A percentile compares a stretch with the other conserved stretches of the same genome.
Conservation (phyloP, 305 asterid species). For the Solanum chacoense region DNA sequence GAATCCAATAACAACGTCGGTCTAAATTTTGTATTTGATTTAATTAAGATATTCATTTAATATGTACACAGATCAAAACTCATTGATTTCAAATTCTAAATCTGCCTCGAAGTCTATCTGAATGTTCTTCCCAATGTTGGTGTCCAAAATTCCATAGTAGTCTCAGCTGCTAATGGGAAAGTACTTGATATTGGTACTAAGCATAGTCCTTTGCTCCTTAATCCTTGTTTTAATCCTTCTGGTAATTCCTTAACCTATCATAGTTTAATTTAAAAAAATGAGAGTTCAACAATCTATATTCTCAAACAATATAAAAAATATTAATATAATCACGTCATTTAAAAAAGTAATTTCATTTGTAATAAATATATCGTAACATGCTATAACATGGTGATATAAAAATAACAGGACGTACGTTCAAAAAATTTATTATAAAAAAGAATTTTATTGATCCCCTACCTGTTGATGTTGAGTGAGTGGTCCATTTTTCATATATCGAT, state of each 20-base stretch:
- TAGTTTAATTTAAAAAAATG: background rate
- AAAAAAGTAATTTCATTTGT: background rate
- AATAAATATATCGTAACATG: background rate
- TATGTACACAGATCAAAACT: background rate
- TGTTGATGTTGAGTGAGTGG: background rate
- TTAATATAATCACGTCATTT: background rate
- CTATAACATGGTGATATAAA: no score
- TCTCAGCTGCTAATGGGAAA: conserved; percentile 55
- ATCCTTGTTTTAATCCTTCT: conserved; percentile 31
- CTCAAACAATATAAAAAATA: background rate
- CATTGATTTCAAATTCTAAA: background rate
- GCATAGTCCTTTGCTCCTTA: conserved; percentile 60
- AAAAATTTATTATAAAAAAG: no score
- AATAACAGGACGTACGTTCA: background rate
- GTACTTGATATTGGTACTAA: conserved; percentile 79
- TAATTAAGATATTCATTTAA: background rate
- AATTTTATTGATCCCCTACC: background rate
- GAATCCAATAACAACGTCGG: background rate
- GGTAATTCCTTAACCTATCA: conserved; percentile 14
- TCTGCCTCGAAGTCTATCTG: background rate
- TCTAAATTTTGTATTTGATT: background rate
- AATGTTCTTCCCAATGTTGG: conserved; percentile 52
- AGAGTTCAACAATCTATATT: background rate
- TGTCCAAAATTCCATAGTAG: conserved; percentile 61
- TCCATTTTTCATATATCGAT: background rate